Percentiles rank a stretch among this genome's conserved stretches.
phyloP scores from a whole-genome alignment of 2,329 filamentous ascomycete genomes.

The Dothideomycetes sp. region DNA sequence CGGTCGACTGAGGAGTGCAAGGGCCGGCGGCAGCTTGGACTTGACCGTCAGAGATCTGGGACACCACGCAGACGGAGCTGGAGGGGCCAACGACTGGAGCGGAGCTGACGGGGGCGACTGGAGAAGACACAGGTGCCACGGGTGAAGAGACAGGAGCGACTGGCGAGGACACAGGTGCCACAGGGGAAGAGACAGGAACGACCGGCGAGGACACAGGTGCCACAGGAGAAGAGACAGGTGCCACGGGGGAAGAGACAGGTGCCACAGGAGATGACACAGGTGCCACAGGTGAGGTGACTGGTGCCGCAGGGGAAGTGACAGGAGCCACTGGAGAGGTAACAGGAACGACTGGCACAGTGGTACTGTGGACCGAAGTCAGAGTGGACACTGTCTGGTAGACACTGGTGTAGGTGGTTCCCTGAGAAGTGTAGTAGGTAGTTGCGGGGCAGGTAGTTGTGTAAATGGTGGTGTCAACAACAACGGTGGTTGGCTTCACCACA shows the following conservation, averaged over 20 bases:
- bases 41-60: conserved; percentile 3
- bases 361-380: conserved; percentile 20
- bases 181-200: not conserved
- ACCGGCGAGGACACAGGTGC: too few species aligned
- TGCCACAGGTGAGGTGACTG: not conserved
- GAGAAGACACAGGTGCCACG: conserved; percentile 1
- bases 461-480: conserved; percentile 1
- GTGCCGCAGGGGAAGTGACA: not conserved
- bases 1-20: not conserved
- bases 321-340: not conserved
- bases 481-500: not conserved
- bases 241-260: not conserved
- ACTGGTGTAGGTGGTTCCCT: conserved; percentile 4
- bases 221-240: too few species aligned
- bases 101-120: conserved; percentile 10
- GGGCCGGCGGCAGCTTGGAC: not conserved
- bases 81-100: conserved; percentile 7
- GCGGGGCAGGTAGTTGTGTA: conserved; percentile 9
- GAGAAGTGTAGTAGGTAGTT: not conserved
- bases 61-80: not conserved
- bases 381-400: conserved; percentile 2
- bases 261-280: not conserved
- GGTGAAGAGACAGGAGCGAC: conserved; percentile 1
- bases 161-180: too few species aligned
- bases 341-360: not conserved